Conservation (phyloP, 495 filamentous ascomycete species). For the Durotheca rogersii region DNA sequence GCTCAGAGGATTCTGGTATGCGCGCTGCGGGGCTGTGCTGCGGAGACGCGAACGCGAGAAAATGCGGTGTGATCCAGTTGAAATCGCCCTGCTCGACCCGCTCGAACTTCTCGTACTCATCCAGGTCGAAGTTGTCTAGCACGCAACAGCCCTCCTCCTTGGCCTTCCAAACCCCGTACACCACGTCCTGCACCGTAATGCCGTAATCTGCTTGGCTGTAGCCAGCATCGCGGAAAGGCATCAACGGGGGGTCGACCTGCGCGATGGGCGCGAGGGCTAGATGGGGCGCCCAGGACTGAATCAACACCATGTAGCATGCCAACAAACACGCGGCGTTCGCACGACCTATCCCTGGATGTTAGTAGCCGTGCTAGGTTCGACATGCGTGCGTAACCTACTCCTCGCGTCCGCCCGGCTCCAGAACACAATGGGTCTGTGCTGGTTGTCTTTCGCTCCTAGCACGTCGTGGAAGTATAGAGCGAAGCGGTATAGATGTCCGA, state of each 20-base stretch:
- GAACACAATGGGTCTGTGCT: constrained; percentile 84
- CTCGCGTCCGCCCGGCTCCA: constrained; percentile 90
- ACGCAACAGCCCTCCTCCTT: constrained; percentile 91
- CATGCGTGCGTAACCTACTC: constrained; percentile 54
- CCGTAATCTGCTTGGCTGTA: constrained; percentile 98
- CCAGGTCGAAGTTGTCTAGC: constrained; percentile 84
- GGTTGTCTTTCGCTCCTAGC: constrained; percentile 76
- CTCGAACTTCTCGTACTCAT: constrained; percentile 96
- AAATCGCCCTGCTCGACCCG: constrained; percentile 98
- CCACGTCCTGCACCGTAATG: constrained; percentile 91
- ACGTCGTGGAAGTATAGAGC: constrained; percentile 93
- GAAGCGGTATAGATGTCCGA: constrained; percentile 95
- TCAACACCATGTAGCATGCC: constrained; percentile 97
- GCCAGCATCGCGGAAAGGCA: constrained; percentile 98
- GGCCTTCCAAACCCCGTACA: constrained; percentile 98
- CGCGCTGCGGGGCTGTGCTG: constrained; percentile 74
- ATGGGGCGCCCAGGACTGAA: constrained; percentile 97
- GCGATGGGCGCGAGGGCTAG: constrained; percentile 94
- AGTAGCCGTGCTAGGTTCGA: constrained; percentile 1
- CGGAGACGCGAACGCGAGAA: constrained; percentile 94
- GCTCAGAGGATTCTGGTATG: constrained; percentile 67
- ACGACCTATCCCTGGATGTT: constrained; percentile 54
- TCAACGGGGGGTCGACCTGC: constrained; percentile 92
- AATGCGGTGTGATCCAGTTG: constrained; percentile 96
- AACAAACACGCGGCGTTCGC: constrained; percentile 96